phyloP scores from a whole-genome alignment of 306 rosid species.

The Medicago arabica region DNA sequence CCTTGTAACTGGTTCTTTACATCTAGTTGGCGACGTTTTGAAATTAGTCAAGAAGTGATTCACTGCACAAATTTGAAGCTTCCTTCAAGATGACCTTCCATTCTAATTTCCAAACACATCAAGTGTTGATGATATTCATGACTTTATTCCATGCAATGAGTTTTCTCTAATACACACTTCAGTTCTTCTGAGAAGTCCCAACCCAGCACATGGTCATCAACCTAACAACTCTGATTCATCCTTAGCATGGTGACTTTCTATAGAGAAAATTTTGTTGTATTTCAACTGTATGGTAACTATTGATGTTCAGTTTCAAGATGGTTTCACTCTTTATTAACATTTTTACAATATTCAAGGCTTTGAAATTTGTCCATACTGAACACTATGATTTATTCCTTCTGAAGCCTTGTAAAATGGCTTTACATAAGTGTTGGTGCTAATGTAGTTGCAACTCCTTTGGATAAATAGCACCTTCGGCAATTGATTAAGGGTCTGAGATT shows the following conservation, averaged over 20 bases:
- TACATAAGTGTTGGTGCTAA: no score
- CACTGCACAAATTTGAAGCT: slow-evolving; percentile 15
- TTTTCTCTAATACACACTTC: slow-evolving; percentile 11
- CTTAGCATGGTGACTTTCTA: slow-evolving; percentile 31
- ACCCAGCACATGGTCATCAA: slow-evolving; percentile 7
- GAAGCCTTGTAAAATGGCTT: no score
- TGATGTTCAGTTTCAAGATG: slow-evolving; percentile 1
- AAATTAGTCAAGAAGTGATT: slow-evolving; percentile 75
- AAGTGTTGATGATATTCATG: slow-evolving; percentile 31
- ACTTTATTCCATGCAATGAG: slow-evolving; percentile 4
- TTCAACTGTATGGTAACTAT: not conserved
- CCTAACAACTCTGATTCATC: slow-evolving; percentile 32
- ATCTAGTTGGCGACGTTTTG: slow-evolving; percentile 94
- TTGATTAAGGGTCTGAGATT: not conserved
- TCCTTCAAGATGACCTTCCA: slow-evolving; percentile 25
- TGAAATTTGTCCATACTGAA: no score
- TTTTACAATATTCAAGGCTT: not conserved
- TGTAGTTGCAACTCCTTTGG: no score
- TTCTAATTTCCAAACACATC: slow-evolving; percentile 10
- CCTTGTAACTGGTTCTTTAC: slow-evolving; percentile 93
- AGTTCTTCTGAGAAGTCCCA: slow-evolving; percentile 11
- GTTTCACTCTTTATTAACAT: not conserved
- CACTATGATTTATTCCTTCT: no score
- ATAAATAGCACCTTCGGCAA: no score
- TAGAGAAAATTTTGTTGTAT: not conserved